Conservation (phyloP, 495 filamentous ascomycete genomes). For the Cryomyces minteri region DNA sequence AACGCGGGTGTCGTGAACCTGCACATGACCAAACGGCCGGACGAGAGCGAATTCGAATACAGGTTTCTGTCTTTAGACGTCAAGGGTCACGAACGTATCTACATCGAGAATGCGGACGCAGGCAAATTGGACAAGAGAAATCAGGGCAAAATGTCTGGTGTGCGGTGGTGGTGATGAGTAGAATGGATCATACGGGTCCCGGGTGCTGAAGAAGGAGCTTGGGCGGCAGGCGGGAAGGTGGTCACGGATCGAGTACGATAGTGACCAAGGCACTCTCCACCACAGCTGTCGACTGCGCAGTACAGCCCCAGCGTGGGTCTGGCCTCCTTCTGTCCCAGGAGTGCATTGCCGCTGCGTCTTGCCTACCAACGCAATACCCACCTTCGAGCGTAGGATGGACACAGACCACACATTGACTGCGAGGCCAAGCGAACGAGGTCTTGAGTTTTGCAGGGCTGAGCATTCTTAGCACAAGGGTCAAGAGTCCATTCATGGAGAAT, state of each 20-base stretch:
- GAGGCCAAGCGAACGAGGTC: too few species aligned
- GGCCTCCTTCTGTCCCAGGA: too few species aligned
- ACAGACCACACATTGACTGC: too few species aligned
- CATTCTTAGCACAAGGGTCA: too few species aligned
- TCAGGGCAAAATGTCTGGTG: conserved; percentile 38
- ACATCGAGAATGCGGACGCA: conserved; percentile 39
- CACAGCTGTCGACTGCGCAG: too few species aligned
- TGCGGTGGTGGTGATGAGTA: conserved; percentile 36
- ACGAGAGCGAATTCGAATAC: conserved; percentile 55
- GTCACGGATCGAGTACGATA: neutral
- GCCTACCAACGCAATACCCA: too few species aligned
- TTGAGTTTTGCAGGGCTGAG: too few species aligned
- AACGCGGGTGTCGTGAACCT: conserved; percentile 55
- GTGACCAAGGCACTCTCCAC: too few species aligned
- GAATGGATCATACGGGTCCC: neutral
- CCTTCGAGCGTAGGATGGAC: too few species aligned
- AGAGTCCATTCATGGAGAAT: too few species aligned
- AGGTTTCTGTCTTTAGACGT: conserved; percentile 68
- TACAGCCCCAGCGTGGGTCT: too few species aligned
- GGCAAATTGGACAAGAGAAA: conserved; percentile 24
- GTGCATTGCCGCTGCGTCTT: too few species aligned
- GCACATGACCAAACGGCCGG: conserved; percentile 53
- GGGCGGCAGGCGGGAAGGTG: neutral
- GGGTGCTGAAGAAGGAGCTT: neutral
- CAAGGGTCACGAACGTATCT: conserved; percentile 35